Percentiles rank a stretch among this genome's conserved stretches.
These are phyloP conservation scores for Neofusicoccum sp. DNA, from an alignment of 2,329 filamentous ascomycete genomes.

Conservation along the genomic window DNA sequence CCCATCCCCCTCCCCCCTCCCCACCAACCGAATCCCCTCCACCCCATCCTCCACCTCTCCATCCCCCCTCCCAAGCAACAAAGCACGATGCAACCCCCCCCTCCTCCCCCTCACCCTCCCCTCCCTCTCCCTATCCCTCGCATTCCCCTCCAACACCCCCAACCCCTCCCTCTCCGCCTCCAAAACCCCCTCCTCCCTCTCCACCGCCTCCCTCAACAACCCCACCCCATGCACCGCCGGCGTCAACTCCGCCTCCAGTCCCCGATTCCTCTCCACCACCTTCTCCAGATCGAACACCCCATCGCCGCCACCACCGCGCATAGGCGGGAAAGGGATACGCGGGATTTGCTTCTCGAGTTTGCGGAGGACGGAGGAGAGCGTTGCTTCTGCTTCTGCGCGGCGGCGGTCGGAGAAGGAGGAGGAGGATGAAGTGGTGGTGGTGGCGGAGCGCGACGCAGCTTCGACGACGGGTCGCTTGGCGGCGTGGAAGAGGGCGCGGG, in stretches of 20 bases:
- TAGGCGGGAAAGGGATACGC: conserved; percentile 65
- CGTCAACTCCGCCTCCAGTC: conserved; percentile 59
- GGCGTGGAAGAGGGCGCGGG: conserved; percentile 49
- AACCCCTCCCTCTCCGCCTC: conserved; percentile 56
- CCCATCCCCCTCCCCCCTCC: no score
- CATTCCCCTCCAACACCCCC: conserved; percentile 54
- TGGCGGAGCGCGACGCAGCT: conserved; percentile 48
- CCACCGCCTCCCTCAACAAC: conserved; percentile 59
- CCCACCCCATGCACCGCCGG: conserved; percentile 62
- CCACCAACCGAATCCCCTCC: conserved; percentile 24
- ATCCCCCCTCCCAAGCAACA: not conserved
- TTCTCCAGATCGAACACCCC: conserved; percentile 63
- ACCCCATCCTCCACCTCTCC: conserved; percentile 25
- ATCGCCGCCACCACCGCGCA: conserved; percentile 32
- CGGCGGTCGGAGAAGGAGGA: conserved; percentile 19
- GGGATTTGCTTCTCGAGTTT: conserved; percentile 59
- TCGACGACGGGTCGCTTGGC: conserved; percentile 60
- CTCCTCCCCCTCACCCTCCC: conserved; percentile 46
- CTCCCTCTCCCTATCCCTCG: conserved; percentile 53
- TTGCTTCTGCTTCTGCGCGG: conserved; percentile 54
- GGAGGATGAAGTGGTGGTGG: no score
- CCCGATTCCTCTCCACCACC: conserved; percentile 58
- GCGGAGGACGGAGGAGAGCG: conserved; percentile 55
- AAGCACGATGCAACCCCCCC: conserved; percentile 20
- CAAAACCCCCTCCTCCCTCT: conserved; percentile 55